phyloP scores from a whole-genome alignment of 257 asterid species.

The Primulina huaijiensis region DNA sequence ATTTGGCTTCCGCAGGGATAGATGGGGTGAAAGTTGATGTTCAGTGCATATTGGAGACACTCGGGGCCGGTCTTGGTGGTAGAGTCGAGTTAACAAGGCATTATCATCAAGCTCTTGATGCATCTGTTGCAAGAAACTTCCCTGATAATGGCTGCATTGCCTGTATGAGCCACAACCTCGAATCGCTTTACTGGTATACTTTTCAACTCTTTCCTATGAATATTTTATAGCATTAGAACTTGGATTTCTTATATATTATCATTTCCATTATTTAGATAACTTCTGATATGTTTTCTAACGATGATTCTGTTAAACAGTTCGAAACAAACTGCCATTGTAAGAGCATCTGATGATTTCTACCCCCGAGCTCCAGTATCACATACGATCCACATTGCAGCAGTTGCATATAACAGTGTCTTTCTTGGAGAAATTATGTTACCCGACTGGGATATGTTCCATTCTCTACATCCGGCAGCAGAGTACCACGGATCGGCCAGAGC shows the following conservation, averaged over 20 bases:
- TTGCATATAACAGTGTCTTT: constrained; percentile 74
- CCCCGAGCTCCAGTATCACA: constrained; percentile 74
- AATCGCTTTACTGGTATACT: constrained; percentile 73
- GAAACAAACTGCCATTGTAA: constrained; percentile 67
- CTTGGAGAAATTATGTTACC: constrained; percentile 78
- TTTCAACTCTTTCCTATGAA: background rate
- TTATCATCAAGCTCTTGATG: constrained; percentile 85
- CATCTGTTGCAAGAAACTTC: constrained; percentile 70
- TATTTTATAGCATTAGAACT: background rate
- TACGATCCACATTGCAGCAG: constrained; percentile 79
- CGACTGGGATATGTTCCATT: constrained; percentile 96
- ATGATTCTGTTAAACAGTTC: constrained; percentile 47
- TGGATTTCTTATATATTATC: background rate
- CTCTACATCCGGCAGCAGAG: constrained; percentile 84
- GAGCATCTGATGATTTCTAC: constrained; percentile 85
- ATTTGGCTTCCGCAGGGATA: constrained; percentile 72
- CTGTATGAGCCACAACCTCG: constrained; percentile 89
- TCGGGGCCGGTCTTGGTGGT: constrained; percentile 83
- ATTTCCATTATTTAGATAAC: background rate
- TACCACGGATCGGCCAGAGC: constrained; percentile 84
- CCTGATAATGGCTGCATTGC: constrained; percentile 85
- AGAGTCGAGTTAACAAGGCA: constrained; percentile 73
- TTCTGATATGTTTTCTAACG: background rate
- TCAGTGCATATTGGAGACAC: constrained; percentile 83
- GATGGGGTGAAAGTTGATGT: constrained; percentile 88